Percentiles rank a stretch among this genome's conserved stretches.
Conservation (phyloP, 2,329 filamentous ascomycete genomes). For the Hymenoscyphus occultus region DNA sequence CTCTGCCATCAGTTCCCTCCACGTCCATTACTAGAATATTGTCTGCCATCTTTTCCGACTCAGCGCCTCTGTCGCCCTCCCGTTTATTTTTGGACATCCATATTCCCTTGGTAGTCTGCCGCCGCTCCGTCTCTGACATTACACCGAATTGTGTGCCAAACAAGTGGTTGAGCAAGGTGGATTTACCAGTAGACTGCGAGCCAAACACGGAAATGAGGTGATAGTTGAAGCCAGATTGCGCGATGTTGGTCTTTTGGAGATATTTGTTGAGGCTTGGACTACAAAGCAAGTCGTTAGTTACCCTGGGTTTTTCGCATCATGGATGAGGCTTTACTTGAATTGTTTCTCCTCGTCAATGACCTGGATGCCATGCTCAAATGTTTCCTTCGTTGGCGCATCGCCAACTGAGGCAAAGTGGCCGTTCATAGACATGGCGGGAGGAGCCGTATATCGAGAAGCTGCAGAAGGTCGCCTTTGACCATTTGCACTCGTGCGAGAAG, state of each 20-base stretch:
- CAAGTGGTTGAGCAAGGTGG: conserved; percentile 90
- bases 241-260: conserved; percentile 73
- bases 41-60: conserved; percentile 72
- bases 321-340: conserved; percentile 71
- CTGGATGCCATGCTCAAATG: conserved; percentile 92
- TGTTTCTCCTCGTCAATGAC: conserved; percentile 95
- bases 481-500: conserved; percentile 22
- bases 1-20: conserved; percentile 93
- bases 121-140: conserved; percentile 91
- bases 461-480: conserved; percentile 28
- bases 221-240: conserved; percentile 95
- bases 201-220: conserved; percentile 99
- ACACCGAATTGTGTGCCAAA: conserved; percentile 96
- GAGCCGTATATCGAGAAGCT: conserved; percentile 35
- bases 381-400: conserved; percentile 58
- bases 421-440: conserved; percentile 57
- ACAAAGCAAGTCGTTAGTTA: conserved; percentile 25
- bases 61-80: conserved; percentile 45
- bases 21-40: conserved; percentile 99
- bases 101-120: conserved; percentile 98
- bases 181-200: conserved; percentile 97
- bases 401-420: conserved; percentile 76
- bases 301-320: conserved; percentile 1
- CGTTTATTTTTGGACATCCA: conserved; percentile 98
- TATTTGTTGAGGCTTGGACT: conserved; percentile 80